A percentile compares a stretch with the other conserved stretches of the same genome.
Conservation (phyloP, 495 filamentous ascomycete species). For the Recurvomyces mirabilis region DNA sequence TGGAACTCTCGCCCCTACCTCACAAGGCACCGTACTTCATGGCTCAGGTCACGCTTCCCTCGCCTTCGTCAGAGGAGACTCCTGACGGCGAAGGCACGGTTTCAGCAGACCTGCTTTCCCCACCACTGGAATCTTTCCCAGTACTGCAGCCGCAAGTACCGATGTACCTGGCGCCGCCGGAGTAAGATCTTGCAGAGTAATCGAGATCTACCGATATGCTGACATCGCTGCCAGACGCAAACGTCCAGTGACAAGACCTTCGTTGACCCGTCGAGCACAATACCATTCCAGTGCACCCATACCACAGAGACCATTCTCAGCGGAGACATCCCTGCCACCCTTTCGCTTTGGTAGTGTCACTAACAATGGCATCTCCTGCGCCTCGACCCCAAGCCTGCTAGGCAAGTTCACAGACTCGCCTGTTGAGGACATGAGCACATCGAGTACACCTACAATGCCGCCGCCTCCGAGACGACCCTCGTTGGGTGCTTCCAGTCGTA, state of each 20-base stretch:
- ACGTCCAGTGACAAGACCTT: slow-evolving; percentile 47
- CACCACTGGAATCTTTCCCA: slow-evolving; percentile 14
- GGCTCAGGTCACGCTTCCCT: slow-evolving; percentile 50
- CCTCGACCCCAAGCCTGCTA: slow-evolving; percentile 46
- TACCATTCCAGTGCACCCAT: slow-evolving; percentile 43
- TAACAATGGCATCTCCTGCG: slow-evolving; percentile 17
- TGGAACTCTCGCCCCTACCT: slow-evolving; percentile 91
- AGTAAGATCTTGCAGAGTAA: slow-evolving; percentile 23
- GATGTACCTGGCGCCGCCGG: slow-evolving; percentile 24
- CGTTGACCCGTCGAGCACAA: slow-evolving; percentile 51
- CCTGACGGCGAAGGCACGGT: slow-evolving; percentile 26
- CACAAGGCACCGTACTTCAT: slow-evolving; percentile 65
- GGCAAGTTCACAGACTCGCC: slow-evolving; percentile 76
- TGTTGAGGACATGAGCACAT: slow-evolving; percentile 48
- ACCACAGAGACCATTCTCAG: slow-evolving; percentile 34
- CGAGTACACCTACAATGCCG: slow-evolving; percentile 36
- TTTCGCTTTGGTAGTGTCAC: slow-evolving; percentile 62
- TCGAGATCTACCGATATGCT: neutral
- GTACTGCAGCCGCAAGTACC: slow-evolving; percentile 13
- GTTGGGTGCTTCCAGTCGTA: slow-evolving; percentile 40
- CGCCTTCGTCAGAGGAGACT: slow-evolving; percentile 47
- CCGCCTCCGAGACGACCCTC: slow-evolving; percentile 49
- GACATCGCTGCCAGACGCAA: slow-evolving; percentile 37
- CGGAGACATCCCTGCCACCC: slow-evolving; percentile 54
- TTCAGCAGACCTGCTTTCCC: slow-evolving; percentile 27